Evolutionary conservation across 2,329 filamentous ascomycete genomes (phyloP).

Genomic region (Calonectria crousiana): DNA sequence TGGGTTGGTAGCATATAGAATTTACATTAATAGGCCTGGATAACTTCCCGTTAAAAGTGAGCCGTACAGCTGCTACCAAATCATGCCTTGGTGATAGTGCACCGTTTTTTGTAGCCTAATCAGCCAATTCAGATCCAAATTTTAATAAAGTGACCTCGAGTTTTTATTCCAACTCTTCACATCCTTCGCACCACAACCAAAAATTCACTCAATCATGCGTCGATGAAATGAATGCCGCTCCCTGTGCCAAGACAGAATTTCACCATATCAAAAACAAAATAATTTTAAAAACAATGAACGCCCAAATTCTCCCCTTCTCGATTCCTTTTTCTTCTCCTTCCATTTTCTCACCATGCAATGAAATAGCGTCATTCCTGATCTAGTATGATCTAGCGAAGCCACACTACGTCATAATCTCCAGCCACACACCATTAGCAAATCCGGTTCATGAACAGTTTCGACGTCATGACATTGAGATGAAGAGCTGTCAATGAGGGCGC

Average conservation of each 20-base stretch:
- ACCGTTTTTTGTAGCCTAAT: no score
- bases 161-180: background rate
- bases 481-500: background rate
- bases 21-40: background rate
- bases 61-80: no score
- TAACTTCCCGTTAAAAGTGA: background rate
- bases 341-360: no score
- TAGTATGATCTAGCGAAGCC: background rate
- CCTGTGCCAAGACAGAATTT: background rate
- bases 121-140: background rate
- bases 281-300: no score
- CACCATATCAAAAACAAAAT: no score
- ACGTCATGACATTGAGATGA: constrained; percentile 15
- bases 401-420: background rate
- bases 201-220: no score
- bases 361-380: background rate
- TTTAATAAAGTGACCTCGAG: no score
- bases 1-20: background rate
- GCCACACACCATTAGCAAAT: background rate
- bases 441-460: background rate
- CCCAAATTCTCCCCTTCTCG: no score
- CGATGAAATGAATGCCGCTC: background rate
- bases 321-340: background rate
- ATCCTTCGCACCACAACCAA: no score
- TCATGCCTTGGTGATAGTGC: no score